A percentile compares a stretch with the other conserved stretches of the same genome.
Evolutionary conservation across 768 basidiomycete species (phyloP).

Genomic region (Pluteus cervinus): DNA sequence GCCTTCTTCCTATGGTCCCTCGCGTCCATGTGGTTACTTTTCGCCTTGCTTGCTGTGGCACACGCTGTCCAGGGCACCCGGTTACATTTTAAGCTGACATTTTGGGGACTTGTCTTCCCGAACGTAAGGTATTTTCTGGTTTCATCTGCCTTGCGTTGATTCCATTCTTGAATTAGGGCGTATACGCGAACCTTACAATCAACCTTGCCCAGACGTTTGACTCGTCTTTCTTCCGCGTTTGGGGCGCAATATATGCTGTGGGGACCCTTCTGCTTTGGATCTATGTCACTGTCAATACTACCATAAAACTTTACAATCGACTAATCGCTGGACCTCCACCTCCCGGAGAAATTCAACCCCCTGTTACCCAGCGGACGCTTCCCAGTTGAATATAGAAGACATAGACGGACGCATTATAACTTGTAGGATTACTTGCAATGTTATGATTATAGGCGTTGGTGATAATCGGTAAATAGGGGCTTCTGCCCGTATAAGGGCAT

Average conservation of each 20-base stretch:
- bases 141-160: constrained; percentile 13
- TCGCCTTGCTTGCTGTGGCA: constrained; percentile 44
- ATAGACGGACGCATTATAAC: no score
- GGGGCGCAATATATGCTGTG: constrained; percentile 49
- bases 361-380: no score
- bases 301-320: no score
- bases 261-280: constrained; percentile 49
- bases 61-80: constrained; percentile 32
- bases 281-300: constrained; percentile 28
- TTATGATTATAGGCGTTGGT: no score
- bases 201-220: constrained; percentile 42
- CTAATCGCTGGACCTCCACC: no score
- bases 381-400: no score
- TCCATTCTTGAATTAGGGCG: constrained; percentile 35
- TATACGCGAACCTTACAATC: constrained; percentile 62
- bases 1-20: constrained; percentile 57
- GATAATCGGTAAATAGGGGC: no score
- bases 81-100: constrained; percentile 49
- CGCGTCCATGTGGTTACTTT: constrained; percentile 57
- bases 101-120: constrained; percentile 70
- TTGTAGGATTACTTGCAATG: no score
- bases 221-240: constrained; percentile 48
- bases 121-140: constrained; percentile 33
- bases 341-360: no score
- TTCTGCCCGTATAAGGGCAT: no score